Conservation (phyloP, 257 asterid species). For the Nicotiana tabacum region DNA sequence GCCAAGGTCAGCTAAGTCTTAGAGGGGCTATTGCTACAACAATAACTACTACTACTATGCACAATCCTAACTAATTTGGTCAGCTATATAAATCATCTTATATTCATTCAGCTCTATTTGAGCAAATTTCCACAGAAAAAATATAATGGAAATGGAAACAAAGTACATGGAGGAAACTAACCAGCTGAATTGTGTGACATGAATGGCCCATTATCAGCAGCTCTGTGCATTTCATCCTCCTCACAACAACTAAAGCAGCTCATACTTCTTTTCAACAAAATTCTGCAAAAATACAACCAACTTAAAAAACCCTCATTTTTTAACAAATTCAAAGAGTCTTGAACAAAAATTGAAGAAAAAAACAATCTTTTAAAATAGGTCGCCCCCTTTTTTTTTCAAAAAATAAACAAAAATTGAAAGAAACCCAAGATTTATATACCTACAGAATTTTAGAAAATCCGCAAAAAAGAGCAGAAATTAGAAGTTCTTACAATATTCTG, state of each 20-base stretch:
- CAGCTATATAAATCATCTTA: not conserved
- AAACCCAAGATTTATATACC: not conserved
- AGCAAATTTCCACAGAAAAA: not conserved
- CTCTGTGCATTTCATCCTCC: slow-evolving; percentile 51
- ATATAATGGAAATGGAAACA: not conserved
- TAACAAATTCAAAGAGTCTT: not conserved
- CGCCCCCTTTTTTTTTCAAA: not conserved
- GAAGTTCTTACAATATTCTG: not conserved
- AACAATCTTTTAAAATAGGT: not conserved
- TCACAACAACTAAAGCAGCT: slow-evolving; percentile 72
- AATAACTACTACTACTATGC: not conserved
- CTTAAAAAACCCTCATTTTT: too few species aligned
- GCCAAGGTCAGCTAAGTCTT: too few species aligned
- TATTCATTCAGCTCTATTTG: not conserved
- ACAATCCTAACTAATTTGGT: not conserved
- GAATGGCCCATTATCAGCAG: slow-evolving; percentile 52
- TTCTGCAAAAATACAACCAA: not conserved
- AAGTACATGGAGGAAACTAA: slow-evolving; percentile 20
- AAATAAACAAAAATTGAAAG: not conserved
- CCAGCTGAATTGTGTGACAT: slow-evolving; percentile 38
- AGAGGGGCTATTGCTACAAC: too few species aligned
- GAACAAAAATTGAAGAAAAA: not conserved
- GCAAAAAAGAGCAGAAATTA: not conserved
- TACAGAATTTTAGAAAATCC: not conserved
- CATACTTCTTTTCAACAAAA: slow-evolving; percentile 31